Evolutionary conservation across 768 basidiomycete species (phyloP), one percentile per base, ranked within the genome.

Genomic region (Mycena alexandri): DNA sequence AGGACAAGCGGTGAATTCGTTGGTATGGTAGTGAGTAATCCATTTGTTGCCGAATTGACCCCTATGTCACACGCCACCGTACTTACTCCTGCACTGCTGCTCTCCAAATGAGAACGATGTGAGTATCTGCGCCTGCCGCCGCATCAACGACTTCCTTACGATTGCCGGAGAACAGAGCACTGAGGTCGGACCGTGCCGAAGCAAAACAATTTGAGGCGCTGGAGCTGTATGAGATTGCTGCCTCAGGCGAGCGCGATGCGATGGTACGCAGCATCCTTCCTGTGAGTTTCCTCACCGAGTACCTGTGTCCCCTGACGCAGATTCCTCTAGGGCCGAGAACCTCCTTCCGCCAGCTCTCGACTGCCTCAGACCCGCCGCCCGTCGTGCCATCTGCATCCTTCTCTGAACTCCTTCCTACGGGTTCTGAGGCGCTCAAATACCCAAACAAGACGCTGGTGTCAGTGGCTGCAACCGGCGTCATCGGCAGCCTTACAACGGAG

Each of bases 381-480:
- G 56, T 58, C 50, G 41, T 65, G 50, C 63, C 48, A 65, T 52
- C 46, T 2, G 55, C 38, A 41, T 65, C 56, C 41, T 2, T 12
- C 63, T 57, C 47, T 50, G 16, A 52, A 24, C n/a, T 43, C 41
- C 63, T 65, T 57, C 55, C 63, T 43, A 65, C 63, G 29, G 56
- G 54, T 47, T 11, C 61, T 25, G 61, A 63, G 43, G 61, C 61
- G 53, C 1, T 63, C 34, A 9, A 46, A 4, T 47, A 55, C 33
- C 61, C 52, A 29, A 46, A 63, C 44, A 47, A 54, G 61, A 63
- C 61, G 52, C 22, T 63, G 33, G n/a, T n/a, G n/a, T n/a, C n/a
- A n/a, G n/a, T n/a, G n/a, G n/a, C n/a, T n/a, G 38, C 22, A 52
- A 51, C 41, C 17, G 47, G 22, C 38, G 24, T 48, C n/a, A 36